A percentile compares a stretch with the other conserved stretches of the same genome.
Evolutionary conservation across 257 asterid species (phyloP).

Genomic region (Solanum gandarillasii): DNA sequence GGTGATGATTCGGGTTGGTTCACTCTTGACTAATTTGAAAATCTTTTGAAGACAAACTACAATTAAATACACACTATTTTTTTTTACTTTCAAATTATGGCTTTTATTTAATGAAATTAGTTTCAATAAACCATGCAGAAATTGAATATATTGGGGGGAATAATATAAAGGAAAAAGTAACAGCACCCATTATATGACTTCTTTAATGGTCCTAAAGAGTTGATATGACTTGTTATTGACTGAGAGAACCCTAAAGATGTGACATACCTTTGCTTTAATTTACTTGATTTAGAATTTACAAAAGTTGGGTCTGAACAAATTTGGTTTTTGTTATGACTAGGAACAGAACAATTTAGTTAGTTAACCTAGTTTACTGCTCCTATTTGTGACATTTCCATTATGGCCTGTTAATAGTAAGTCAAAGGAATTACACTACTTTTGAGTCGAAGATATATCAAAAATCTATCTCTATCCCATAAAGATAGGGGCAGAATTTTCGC

Average conservation of each 20-base stretch:
- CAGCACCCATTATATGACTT: neutral
- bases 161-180: neutral
- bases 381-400: neutral
- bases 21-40: neutral
- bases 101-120: neutral
- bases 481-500: accelerated
- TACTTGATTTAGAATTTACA: neutral
- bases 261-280: neutral
- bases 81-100: too few relatives aligned
- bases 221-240: neutral
- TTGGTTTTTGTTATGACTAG: neutral
- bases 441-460: accelerated
- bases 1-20: neutral
- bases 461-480: accelerated
- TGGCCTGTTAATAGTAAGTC: neutral
- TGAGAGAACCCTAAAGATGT: neutral
- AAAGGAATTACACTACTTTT: neutral
- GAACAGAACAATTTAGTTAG: neutral
- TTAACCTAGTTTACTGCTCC: neutral
- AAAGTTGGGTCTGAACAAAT: neutral
- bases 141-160: neutral
- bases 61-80: neutral
- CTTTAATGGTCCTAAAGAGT: neutral
- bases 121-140: neutral
- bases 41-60: neutral